Conservation (phyloP, 2,329 filamentous ascomycete species). For the Escovopsis sp. region DNA sequence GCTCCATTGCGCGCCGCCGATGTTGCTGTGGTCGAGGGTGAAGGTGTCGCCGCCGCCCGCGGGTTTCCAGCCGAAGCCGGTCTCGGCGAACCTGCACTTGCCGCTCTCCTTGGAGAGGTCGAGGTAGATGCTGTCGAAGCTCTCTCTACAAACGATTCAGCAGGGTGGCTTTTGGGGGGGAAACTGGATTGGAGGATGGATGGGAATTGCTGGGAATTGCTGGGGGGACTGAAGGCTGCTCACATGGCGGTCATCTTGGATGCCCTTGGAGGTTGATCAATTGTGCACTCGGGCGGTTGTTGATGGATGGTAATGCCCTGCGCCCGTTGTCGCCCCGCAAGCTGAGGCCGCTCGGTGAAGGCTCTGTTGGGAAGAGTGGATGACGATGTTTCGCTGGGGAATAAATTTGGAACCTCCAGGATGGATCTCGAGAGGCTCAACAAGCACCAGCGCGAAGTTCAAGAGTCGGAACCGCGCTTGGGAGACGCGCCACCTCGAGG, state of each 20-base stretch:
- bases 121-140: constrained; percentile 93
- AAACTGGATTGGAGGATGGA: not conserved
- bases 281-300: not conserved
- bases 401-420: not conserved
- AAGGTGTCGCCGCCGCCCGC: constrained; percentile 78
- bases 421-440: not conserved
- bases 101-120: constrained; percentile 87
- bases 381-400: not conserved
- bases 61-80: constrained; percentile 90
- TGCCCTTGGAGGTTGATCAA: not conserved
- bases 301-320: not conserved
- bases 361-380: not conserved
- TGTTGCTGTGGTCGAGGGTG: constrained; percentile 77
- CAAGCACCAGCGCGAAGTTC: not conserved
- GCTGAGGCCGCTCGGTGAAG: no score
- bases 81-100: constrained; percentile 89
- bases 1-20: constrained; percentile 85
- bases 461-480: no score
- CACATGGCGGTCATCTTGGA: not conserved
- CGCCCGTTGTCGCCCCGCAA: not conserved
- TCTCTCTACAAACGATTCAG: constrained; percentile 44
- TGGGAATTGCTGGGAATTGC: not conserved
- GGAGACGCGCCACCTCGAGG: not conserved
- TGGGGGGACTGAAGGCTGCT: not conserved
- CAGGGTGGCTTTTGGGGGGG: no score